phyloP scores from a whole-genome alignment of 202 grass and related monocot species.

The Zoysia matrella region DNA sequence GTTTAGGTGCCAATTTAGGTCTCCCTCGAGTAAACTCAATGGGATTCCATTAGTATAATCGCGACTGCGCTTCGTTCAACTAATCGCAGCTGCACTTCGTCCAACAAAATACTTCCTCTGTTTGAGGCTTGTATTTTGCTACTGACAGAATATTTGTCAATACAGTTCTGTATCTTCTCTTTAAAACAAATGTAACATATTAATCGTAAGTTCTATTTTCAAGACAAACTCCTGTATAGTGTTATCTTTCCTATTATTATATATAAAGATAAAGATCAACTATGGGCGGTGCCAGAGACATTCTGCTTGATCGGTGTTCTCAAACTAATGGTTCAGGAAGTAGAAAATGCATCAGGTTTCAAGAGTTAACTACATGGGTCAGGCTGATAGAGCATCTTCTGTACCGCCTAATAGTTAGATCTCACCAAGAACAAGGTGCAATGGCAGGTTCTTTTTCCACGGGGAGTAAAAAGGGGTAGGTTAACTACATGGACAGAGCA shows the following conservation, averaged over 20 bases:
- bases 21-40: not conserved
- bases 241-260: slow-evolving; percentile 7
- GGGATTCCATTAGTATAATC: slow-evolving; percentile 13
- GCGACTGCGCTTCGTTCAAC: too few species aligned
- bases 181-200: not conserved
- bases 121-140: not conserved
- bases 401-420: too few species aligned
- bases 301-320: slow-evolving; percentile 6
- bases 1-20: not conserved
- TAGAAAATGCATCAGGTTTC: slow-evolving; percentile 15
- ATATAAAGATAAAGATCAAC: not conserved
- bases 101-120: not conserved
- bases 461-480: too few species aligned
- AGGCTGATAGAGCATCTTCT: not conserved
- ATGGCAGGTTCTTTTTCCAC: not conserved
- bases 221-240: not conserved
- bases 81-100: not conserved
- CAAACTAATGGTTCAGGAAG: slow-evolving; percentile 18
- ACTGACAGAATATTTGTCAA: not conserved
- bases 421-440: not conserved
- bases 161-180: not conserved
- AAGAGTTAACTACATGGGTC: slow-evolving; percentile 5
- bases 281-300: not conserved
- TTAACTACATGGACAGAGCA: slow-evolving; percentile 16
- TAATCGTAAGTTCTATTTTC: not conserved